Conservation (phyloP, 179 eudicot genomes). For the Vitellaria paradoxa region DNA sequence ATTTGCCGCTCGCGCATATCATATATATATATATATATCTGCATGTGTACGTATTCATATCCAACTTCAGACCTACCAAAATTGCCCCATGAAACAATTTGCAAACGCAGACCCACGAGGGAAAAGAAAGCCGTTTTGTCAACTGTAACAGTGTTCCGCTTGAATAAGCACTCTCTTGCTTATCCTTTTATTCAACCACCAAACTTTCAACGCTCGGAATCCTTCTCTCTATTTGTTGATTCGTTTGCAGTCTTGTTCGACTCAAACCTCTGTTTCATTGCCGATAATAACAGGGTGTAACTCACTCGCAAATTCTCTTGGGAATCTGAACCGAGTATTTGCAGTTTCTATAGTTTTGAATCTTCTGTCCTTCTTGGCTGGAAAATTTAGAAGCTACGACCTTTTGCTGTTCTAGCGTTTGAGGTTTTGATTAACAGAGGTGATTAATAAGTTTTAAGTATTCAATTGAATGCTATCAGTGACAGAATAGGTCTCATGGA, state of each 20-base stretch:
- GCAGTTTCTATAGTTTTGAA: neutral
- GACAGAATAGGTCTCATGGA: slow-evolving; percentile 14
- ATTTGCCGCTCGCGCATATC: too few species aligned
- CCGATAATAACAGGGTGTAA: neutral
- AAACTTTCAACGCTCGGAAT: too few species aligned
- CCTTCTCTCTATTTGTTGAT: neutral
- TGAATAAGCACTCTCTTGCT: too few species aligned
- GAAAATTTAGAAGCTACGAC: neutral
- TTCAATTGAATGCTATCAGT: slow-evolving; percentile 9
- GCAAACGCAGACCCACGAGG: too few species aligned
- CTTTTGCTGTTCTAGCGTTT: neutral
- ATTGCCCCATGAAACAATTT: too few species aligned
- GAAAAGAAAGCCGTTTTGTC: too few species aligned
- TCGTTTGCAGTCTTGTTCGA: slow-evolving; percentile 2
- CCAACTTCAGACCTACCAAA: too few species aligned
- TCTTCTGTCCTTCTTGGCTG: neutral
- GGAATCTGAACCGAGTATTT: neutral
- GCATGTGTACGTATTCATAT: too few species aligned
- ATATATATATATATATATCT: too few species aligned
- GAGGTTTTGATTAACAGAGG: neutral
- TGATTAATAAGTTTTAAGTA: neutral
- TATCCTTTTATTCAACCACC: too few species aligned
- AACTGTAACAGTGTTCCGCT: too few species aligned
- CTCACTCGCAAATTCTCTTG: neutral
- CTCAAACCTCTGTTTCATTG: slow-evolving; percentile 4